Evolutionary conservation across 768 basidiomycete genomes (phyloP), one percentile per base, ranked within the genome.

Genomic region (Mrakia gelida): DNA sequence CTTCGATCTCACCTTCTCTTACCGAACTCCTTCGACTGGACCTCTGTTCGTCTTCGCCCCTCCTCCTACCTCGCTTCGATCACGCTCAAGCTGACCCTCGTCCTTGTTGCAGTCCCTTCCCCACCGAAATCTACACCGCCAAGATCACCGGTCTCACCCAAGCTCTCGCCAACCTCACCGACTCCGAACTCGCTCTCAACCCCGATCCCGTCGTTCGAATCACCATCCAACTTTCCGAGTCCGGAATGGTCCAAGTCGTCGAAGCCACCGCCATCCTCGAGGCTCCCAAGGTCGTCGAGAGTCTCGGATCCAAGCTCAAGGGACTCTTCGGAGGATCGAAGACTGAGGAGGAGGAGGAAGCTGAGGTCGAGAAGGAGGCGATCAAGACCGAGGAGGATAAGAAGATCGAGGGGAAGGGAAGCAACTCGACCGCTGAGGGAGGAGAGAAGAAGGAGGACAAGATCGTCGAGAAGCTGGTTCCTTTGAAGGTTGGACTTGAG

Each of bases 201-300:
- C 45, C 88, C 34, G 93, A 95, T 81, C 92, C 94, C 3, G 89
- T 94, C 21, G 88, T 98, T 81, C 95, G 94, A 84, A 91, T 93
- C 26, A 93, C 92, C 0, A 85, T 98, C 72, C 86, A 89, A 38
- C 86, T 98, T 59, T 92, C 92, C 56, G 92, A 95, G 73, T 93
- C 92, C 71, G 94, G 95, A 10, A 91, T 98, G 81, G 86, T 93
- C 8, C 90, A 91, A 3, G 90, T 94, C 52, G 88, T 89, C 21
- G 92, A 92, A 75, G 95, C 93, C 0, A 82, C 65, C 13, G 83
- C 94, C 61, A 89, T 90, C 8, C 90, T 88, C 77, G 93, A 91
- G 11, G 92, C 94, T 81, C 88, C 92, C 82, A 94, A 92, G 52
- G 80, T 80, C 28, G 76, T 82, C 41, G 76, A 79, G 65, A 71